phyloP scores from a whole-genome alignment of 148 eudicot genomes.

The Rhododendron molle region DNA sequence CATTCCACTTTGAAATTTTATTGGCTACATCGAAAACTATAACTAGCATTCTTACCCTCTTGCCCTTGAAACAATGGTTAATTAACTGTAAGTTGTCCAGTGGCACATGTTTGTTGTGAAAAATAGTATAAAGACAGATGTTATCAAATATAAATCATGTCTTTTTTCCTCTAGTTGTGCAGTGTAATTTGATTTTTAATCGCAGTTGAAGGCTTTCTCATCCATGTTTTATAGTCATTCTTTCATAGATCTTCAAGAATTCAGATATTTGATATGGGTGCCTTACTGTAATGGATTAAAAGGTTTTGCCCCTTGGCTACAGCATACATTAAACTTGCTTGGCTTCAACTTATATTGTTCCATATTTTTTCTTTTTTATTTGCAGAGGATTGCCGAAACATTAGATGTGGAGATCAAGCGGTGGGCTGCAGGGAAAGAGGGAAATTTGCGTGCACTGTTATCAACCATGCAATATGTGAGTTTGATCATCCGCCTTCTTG shows the following conservation, averaged over 20 bases:
- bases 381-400: constrained; percentile 54
- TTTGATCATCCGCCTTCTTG: background rate
- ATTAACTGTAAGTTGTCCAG: background rate
- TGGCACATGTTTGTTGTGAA: background rate
- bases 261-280: constrained; percentile 1
- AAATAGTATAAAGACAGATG: background rate
- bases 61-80: background rate
- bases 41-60: background rate
- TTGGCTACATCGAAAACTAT: background rate
- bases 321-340: background rate
- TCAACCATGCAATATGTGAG: constrained; percentile 72
- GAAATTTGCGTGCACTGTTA: constrained; percentile 64
- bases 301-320: background rate
- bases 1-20: background rate
- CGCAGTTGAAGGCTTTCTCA: background rate
- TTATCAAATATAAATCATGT: background rate
- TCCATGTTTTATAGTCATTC: background rate
- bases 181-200: background rate
- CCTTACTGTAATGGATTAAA: background rate
- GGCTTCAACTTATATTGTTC: background rate
- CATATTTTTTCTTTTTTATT: constrained; percentile 8
- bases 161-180: background rate
- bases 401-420: constrained; percentile 63
- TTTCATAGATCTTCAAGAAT: background rate
- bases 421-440: constrained; percentile 73